These are phyloP conservation scores for Pleurotus giganteus DNA, from an alignment of 768 basidiomycete genomes.

Conservation along the genomic window DNA sequence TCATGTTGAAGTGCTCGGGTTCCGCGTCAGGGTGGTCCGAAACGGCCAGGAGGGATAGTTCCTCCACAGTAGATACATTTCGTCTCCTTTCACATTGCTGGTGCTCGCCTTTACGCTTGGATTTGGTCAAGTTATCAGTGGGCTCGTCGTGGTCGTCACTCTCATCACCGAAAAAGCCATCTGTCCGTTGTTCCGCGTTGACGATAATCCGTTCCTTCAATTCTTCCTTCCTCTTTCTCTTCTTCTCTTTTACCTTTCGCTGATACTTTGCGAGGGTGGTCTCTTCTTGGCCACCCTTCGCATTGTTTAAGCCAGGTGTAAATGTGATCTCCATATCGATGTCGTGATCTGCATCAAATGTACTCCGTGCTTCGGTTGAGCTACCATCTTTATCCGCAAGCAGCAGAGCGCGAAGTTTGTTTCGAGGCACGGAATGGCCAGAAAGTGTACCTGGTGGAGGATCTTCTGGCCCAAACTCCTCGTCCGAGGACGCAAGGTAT, in stretches of 20 bases:
- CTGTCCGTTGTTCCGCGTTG: conserved; percentile 28
- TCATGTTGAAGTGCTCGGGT: conserved; percentile 86
- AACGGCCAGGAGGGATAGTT: conserved; percentile 60
- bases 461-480: conserved; percentile 55
- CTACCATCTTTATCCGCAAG: conserved; percentile 64
- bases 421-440: conserved; percentile 49
- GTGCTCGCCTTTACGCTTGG: conserved; percentile 12
- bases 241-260: conserved; percentile 86
- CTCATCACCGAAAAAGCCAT: conserved; percentile 78
- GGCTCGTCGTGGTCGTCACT: conserved; percentile 32
- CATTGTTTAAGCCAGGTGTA: conserved; percentile 72
- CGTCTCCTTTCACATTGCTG: conserved; percentile 19
- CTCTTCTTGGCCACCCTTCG: conserved; percentile 50
- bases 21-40: conserved; percentile 53
- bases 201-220: conserved; percentile 35
- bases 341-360: conserved; percentile 42
- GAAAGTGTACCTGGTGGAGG: conserved; percentile 23
- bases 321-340: conserved; percentile 97
- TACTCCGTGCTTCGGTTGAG: conserved; percentile 84
- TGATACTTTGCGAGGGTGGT: conserved; percentile 90
- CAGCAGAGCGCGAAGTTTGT: conserved; percentile 73
- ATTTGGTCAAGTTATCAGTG: neutral
- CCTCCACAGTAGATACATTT: conserved; percentile 45
- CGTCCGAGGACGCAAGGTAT: conserved; percentile 70
- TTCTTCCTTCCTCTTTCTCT: conserved; percentile 76